Conservation (phyloP, 495 filamentous ascomycete genomes). For the Geopyxis carbonaria region DNA sequence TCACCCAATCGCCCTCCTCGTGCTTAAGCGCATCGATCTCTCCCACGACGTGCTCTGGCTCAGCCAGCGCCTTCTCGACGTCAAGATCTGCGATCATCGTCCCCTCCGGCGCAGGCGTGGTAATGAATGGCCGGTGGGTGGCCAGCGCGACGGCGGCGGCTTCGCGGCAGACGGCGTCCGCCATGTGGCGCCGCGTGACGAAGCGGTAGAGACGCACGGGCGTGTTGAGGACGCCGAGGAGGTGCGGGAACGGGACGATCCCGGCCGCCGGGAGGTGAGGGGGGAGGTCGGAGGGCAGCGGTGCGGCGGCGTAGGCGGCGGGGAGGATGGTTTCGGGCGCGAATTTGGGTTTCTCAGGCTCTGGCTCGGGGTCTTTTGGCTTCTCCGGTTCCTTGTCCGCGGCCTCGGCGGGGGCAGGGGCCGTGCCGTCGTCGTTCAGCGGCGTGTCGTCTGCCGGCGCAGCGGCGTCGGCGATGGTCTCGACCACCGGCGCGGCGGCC, state of each 20-base stretch:
- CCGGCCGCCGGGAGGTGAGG: slow-evolving; percentile 43
- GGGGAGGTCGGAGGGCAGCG: slow-evolving; percentile 45
- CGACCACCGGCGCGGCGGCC: background rate
- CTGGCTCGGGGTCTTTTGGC: slow-evolving; percentile 4
- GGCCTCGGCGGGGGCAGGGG: background rate
- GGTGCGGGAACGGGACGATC: slow-evolving; percentile 66
- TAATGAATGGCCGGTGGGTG: slow-evolving; percentile 34
- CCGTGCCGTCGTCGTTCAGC: slow-evolving; percentile 19
- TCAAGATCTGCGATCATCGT: slow-evolving; percentile 20
- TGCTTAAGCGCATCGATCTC: slow-evolving; percentile 37
- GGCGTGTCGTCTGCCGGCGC: slow-evolving; percentile 23
- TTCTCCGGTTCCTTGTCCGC: slow-evolving; percentile 14
- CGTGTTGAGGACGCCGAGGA: slow-evolving; percentile 87
- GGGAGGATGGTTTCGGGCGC: slow-evolving; percentile 49
- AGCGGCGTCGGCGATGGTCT: background rate
- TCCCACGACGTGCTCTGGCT: slow-evolving; percentile 11
- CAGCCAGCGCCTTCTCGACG: slow-evolving; percentile 14
- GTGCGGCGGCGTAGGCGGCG: slow-evolving; percentile 45
- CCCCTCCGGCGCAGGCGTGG: slow-evolving; percentile 8
- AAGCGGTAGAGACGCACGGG: slow-evolving; percentile 74
- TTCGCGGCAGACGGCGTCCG: slow-evolving; percentile 76
- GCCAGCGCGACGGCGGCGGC: slow-evolving; percentile 71
- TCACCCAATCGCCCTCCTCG: slow-evolving; percentile 82
- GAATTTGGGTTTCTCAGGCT: slow-evolving; percentile 35
- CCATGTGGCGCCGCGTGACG: slow-evolving; percentile 67